Base-by-base conservation (phyloP, 306 rosid species). In the Rubus parviflorus region DNA sequence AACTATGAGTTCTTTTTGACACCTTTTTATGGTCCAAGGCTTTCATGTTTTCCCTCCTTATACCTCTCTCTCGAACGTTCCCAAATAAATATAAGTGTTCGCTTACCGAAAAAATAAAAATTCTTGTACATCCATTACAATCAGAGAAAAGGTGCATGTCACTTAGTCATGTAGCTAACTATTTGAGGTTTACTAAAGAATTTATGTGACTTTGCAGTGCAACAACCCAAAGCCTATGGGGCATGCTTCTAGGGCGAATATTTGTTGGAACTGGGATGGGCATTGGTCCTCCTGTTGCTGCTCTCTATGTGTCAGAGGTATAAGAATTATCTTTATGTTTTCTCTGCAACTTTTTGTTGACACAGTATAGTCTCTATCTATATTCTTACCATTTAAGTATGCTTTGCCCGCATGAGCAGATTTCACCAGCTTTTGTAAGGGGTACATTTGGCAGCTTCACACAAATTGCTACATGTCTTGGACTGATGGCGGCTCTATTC, bases 221-320 rank as follows among this genome's bases (percentile, higher is more conserved):
- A 80, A 88, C 88, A 43, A 64, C 94, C 35, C 88, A 79, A 71
- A 73, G 84, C 82, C 88, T 92, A 17, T 86, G 88, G 97, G 96
- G 91, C 76, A 92, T 92, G 97, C 90, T 92, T 82, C 71, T 92
- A 15, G 97, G 97, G 83, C 86, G 96, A 83, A 81, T 92, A 81
- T 90, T 89, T 81, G 97, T 89, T 63, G 96, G 97, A 78, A 89
- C 85, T 7, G 96, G 97, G 81, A 87, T 92, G 86, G 97, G 97
- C 77, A 86, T 92, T 67, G 97, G 97, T 20, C 97, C 97, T 70
- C 87, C 92, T 70, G 89, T 92, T 76, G 94, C 86, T 67, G 90
- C 96, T 86, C 92, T 92, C 76, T 92, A 92, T 79, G 96, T 92
- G 48, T 83, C 97, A 58, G 97, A 92, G 93, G 97, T 90, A 83